Conservation (phyloP, 202 grass and related monocot genomes). For the Saccharum hybrid region DNA sequence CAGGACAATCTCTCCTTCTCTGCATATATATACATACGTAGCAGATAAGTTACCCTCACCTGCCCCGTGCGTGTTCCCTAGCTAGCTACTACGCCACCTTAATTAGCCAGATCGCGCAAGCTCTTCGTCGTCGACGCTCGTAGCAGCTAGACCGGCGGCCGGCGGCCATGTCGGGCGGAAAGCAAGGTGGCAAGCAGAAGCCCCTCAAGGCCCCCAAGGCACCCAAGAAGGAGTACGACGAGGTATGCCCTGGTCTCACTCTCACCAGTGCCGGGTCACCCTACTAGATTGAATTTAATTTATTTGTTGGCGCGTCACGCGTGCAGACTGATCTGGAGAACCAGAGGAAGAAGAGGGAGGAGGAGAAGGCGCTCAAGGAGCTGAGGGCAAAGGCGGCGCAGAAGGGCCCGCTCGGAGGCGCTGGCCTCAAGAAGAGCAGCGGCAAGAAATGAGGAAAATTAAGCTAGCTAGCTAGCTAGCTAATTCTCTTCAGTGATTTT, state of each 20-base stretch:
- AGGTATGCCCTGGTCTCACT: constrained; percentile 22
- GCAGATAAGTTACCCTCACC: no score
- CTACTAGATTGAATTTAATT: no score
- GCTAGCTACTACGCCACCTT: no score
- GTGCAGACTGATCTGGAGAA: constrained; percentile 60
- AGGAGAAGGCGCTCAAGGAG: constrained; percentile 84
- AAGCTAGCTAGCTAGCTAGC: not conserved
- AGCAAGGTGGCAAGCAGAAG: no score
- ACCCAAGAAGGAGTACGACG: constrained; percentile 69
- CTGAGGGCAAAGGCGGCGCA: constrained; percentile 72
- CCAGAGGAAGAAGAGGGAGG: constrained; percentile 75
- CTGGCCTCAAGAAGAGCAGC: constrained; percentile 89
- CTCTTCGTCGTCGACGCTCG: no score
- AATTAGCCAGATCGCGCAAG: no score
- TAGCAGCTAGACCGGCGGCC: no score
- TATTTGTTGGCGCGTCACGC: not conserved
- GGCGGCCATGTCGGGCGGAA: no score
- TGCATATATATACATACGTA: no score
- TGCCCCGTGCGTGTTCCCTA: no score
- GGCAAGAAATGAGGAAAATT: constrained; percentile 51
- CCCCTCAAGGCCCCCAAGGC: constrained; percentile 67
- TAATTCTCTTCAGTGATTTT: not conserved
- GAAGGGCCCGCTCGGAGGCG: constrained; percentile 73
- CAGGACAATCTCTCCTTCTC: no score
- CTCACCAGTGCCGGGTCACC: no score